Evolutionary conservation across 1,284 basidiomycete species (phyloP).

Genomic region (Ustilago lituana): DNA sequence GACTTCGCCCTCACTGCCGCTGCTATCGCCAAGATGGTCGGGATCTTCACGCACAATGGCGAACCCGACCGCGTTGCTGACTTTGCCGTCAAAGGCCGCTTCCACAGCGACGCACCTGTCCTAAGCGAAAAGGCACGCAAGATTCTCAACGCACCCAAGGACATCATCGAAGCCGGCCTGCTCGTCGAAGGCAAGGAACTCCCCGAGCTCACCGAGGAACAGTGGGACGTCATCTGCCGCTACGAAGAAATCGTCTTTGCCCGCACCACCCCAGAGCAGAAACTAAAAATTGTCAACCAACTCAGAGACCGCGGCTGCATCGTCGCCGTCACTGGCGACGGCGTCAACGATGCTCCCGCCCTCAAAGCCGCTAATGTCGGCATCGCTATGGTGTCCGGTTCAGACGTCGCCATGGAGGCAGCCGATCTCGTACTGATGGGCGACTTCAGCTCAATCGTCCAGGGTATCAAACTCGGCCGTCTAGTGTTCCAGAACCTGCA

Average conservation of each 20-base stretch:
- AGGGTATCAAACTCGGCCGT: slow-evolving; percentile 69
- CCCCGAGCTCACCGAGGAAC: slow-evolving; percentile 28
- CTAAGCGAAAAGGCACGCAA: slow-evolving; percentile 51
- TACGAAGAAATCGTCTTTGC: slow-evolving; percentile 79
- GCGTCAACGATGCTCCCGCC: slow-evolving; percentile 76
- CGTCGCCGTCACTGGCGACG: slow-evolving; percentile 76
- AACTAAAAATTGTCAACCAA: slow-evolving; percentile 76
- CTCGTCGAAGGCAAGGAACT: slow-evolving; percentile 42
- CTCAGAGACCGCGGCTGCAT: slow-evolving; percentile 72
- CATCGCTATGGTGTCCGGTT: slow-evolving; percentile 70
- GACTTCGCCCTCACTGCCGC: slow-evolving; percentile 72
- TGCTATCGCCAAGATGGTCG: slow-evolving; percentile 75
- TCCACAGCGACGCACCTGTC: slow-evolving; percentile 9
- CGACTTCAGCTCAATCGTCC: slow-evolving; percentile 55
- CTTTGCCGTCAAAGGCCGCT: slow-evolving; percentile 36
- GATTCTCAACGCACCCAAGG: slow-evolving; percentile 28
- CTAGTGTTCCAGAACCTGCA: slow-evolving; percentile 78
- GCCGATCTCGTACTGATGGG: slow-evolving; percentile 60
- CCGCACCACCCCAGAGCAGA: slow-evolving; percentile 76
- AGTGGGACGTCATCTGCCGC: slow-evolving; percentile 71
- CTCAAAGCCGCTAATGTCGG: slow-evolving; percentile 70
- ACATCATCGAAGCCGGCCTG: slow-evolving; percentile 39
- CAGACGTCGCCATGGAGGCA: slow-evolving; percentile 67
- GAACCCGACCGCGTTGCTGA: slow-evolving; percentile 69
- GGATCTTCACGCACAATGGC: slow-evolving; percentile 71